A percentile compares a stretch with the other conserved stretches of the same genome.
phyloP scores from a whole-genome alignment of 176 grass and related monocot genomes.

The Puya raimondii region DNA sequence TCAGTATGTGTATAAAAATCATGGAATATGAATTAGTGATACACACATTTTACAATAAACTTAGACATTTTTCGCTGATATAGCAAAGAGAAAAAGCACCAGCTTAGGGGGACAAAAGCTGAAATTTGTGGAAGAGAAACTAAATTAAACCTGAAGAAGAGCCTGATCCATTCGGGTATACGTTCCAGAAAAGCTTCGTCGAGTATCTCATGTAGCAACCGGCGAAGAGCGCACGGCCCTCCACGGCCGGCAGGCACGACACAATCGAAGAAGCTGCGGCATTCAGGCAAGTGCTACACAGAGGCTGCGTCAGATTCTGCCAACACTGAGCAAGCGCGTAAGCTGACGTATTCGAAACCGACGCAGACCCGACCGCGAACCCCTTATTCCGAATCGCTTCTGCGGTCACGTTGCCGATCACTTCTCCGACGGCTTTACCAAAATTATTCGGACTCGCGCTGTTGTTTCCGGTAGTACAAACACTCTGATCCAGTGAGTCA shows the following conservation, averaged over 20 bases:
- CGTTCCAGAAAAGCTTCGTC: constrained; percentile 55
- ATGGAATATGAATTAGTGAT: no score
- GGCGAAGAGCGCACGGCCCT: constrained; percentile 54
- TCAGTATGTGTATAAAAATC: no score
- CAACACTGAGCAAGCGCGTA: constrained; percentile 80
- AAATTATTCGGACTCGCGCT: constrained; percentile 31
- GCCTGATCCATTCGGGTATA: constrained; percentile 21
- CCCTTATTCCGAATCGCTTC: constrained; percentile 18
- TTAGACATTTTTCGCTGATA: no score
- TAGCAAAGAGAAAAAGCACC: not conserved
- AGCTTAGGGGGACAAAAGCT: not conserved
- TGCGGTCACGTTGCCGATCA: constrained; percentile 36
- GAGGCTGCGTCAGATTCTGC: constrained; percentile 40
- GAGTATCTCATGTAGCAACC: constrained; percentile 80
- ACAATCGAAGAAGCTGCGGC: constrained; percentile 36
- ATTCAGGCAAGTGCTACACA: constrained; percentile 49
- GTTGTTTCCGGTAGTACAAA: constrained; percentile 13
- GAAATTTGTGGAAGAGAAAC: not conserved
- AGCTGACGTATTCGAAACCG: constrained; percentile 17
- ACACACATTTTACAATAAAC: no score
- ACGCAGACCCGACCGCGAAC: constrained; percentile 37
- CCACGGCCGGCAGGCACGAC: constrained; percentile 42
- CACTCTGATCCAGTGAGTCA: constrained; percentile 17
- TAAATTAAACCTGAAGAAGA: constrained; percentile 35
- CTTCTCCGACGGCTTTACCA: constrained; percentile 25